Conservation (phyloP, 164 flowering plant genomes). For the Malania oleifera region DNA sequence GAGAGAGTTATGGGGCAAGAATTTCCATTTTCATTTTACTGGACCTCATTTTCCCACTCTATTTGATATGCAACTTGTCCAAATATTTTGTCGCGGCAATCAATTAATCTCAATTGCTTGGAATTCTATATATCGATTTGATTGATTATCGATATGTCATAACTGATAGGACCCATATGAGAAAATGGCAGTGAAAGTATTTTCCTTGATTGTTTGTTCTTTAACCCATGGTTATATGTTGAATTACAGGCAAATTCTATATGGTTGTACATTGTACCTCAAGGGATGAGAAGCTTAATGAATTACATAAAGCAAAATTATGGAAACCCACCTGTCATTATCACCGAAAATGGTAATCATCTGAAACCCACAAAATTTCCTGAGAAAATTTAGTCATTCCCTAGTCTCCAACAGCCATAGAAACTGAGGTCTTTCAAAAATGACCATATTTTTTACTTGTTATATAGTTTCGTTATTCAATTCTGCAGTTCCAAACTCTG, state of each 20-base stretch:
- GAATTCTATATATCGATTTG: too few relatives aligned
- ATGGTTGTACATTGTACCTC: conserved; percentile 90
- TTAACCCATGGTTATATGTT: neutral
- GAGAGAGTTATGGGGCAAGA: neutral
- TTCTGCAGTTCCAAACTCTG: neutral
- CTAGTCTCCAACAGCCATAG: neutral
- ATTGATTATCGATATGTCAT: too few relatives aligned
- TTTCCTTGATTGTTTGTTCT: too few relatives aligned
- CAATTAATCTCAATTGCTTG: too few relatives aligned
- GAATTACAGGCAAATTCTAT: conserved; percentile 68
- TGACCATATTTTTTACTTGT: too few relatives aligned
- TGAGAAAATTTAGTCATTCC: neutral
- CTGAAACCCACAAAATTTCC: neutral
- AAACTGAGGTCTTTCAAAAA: too few relatives aligned
- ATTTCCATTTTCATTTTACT: neutral
- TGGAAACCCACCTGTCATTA: conserved; percentile 71
- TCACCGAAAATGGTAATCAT: conserved; percentile 82
- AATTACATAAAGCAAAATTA: conserved; percentile 78
- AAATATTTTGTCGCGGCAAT: too few relatives aligned
- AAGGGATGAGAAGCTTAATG: conserved; percentile 76
- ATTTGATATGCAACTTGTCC: too few relatives aligned
- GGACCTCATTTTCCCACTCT: too few relatives aligned
- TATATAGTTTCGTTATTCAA: neutral
- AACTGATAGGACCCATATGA: too few relatives aligned
- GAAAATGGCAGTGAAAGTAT: too few relatives aligned